Percentiles rank a stretch among this genome's conserved stretches.
Evolutionary conservation across 108 stramenopile species (phyloP).

Genomic region (Cyclostephanos invisitatus): DNA sequence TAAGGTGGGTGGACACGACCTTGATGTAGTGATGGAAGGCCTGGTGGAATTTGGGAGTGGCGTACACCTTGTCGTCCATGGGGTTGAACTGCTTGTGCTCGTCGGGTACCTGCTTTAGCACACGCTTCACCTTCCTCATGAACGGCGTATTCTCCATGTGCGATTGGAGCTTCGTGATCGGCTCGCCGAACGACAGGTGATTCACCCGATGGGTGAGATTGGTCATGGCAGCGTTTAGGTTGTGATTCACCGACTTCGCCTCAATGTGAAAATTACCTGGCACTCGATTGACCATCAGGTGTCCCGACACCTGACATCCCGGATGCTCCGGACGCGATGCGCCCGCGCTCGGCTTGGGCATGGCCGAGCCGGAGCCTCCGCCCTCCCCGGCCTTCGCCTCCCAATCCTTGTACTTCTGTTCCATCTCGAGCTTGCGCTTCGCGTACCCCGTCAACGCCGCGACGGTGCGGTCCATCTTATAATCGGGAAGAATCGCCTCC

Average conservation of each 20-base stretch:
- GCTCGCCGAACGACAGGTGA: slow-evolving; percentile 90
- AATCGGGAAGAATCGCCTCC: slow-evolving; percentile 84
- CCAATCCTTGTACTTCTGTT: slow-evolving; percentile 87
- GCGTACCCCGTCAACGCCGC: slow-evolving; percentile 73
- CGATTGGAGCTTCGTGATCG: slow-evolving; percentile 51
- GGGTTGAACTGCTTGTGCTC: slow-evolving; percentile 83
- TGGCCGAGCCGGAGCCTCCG: slow-evolving; percentile 21
- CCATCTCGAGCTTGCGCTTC: slow-evolving; percentile 81
- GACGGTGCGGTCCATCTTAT: slow-evolving; percentile 91
- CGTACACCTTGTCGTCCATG: slow-evolving; percentile 78
- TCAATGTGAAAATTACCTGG: slow-evolving; percentile 99
- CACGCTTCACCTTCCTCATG: slow-evolving; percentile 68
- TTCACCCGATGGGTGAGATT: slow-evolving; percentile 95
- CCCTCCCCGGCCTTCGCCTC: slow-evolving; percentile 55
- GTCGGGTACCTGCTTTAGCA: slow-evolving; percentile 82
- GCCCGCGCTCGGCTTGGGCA: slow-evolving; percentile 45
- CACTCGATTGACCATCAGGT: slow-evolving; percentile 89
- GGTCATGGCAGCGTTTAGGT: slow-evolving; percentile 94
- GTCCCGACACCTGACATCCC: slow-evolving; percentile 82
- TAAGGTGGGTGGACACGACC: slow-evolving; percentile 93
- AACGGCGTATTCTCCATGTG: slow-evolving; percentile 40
- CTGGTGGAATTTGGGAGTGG: slow-evolving; percentile 78
- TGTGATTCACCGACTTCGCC: slow-evolving; percentile 93
- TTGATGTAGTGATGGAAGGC: slow-evolving; percentile 98
- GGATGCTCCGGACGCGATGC: slow-evolving; percentile 80